phyloP scores from a whole-genome alignment of 2,329 filamentous ascomycete genomes.

The Aspergillus piperis region DNA sequence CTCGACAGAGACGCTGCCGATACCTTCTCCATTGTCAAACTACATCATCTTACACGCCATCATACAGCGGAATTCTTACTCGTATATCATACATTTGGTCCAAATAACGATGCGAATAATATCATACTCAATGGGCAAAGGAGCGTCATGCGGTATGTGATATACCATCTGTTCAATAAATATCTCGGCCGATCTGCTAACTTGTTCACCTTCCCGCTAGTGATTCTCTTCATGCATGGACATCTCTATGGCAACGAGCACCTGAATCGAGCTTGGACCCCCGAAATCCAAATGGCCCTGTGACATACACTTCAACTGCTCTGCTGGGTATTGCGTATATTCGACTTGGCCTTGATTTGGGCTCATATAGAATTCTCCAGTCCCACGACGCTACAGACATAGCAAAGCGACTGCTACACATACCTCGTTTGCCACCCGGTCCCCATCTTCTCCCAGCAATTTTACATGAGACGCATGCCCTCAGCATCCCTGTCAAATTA shows the following conservation, averaged over 20 bases:
- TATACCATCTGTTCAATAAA: not conserved
- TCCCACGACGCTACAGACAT: constrained; percentile 61
- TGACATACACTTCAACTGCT: constrained; percentile 66
- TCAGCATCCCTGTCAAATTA: constrained; percentile 54
- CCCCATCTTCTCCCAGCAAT: constrained; percentile 62
- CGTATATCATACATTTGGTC: not conserved
- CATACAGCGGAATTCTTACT: constrained; percentile 71
- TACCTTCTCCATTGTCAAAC: constrained; percentile 56
- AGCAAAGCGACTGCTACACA: constrained; percentile 33
- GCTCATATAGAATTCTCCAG: constrained; percentile 54
- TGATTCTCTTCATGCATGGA: constrained; percentile 46
- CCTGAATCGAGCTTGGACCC: constrained; percentile 42
- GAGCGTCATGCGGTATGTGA: not conserved
- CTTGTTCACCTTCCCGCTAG: constrained; percentile 9
- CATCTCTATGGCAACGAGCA: constrained; percentile 42
- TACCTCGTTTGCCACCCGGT: constrained; percentile 55
- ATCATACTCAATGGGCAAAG: too few species aligned
- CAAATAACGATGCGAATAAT: too few species aligned
- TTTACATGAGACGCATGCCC: constrained; percentile 66
- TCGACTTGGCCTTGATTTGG: constrained; percentile 39
- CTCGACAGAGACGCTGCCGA: not conserved
- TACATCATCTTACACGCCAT: constrained; percentile 69
- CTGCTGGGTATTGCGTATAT: constrained; percentile 60
- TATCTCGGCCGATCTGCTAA: too few species aligned
- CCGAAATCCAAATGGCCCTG: constrained; percentile 53